A percentile compares a stretch with the other conserved stretches of the same genome.
These are phyloP conservation scores for Claviceps pazoutovae DNA, from an alignment of 2,329 filamentous ascomycete species.

Conservation along the genomic window DNA sequence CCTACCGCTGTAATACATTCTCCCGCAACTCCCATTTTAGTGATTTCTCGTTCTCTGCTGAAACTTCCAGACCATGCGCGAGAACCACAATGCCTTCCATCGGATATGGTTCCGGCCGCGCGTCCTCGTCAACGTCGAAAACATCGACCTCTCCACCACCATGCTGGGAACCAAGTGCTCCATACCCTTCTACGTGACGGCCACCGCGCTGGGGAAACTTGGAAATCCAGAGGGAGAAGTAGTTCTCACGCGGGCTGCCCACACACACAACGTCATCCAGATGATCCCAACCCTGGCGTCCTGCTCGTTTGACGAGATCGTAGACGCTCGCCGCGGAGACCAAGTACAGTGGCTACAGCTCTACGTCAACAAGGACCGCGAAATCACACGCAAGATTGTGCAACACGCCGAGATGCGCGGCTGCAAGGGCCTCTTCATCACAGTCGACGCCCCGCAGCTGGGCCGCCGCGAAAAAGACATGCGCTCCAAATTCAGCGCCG, in stretches of 20 bases:
- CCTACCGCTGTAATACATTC: too few relatives aligned
- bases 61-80: conserved; percentile 60
- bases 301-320: conserved; percentile 93
- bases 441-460: conserved; percentile 90
- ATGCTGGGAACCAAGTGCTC: conserved; percentile 82
- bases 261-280: conserved; percentile 80
- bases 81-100: conserved; percentile 93
- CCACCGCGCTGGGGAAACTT: conserved; percentile 88
- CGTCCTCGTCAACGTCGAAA: conserved; percentile 77
- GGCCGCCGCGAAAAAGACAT: conserved; percentile 95
- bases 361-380: conserved; percentile 91
- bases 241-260: conserved; percentile 69
- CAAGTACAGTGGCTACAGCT: conserved; percentile 96
- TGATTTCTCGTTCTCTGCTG: neutral
- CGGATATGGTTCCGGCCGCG: conserved; percentile 93
- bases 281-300: conserved; percentile 98
- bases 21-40: conserved; percentile 1
- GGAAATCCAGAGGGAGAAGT: conserved; percentile 92
- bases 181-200: conserved; percentile 92
- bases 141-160: conserved; percentile 74
- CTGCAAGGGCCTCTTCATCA: conserved; percentile 95
- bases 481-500: conserved; percentile 76
- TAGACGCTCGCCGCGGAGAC: conserved; percentile 64
- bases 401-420: conserved; percentile 82
- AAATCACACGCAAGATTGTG: conserved; percentile 80